A percentile compares a stretch with the other conserved stretches of the same genome.
These are phyloP conservation scores for Fusarium neocosmosporiellum DNA, from an alignment of 2,329 filamentous ascomycete species.

Conservation along the genomic window DNA sequence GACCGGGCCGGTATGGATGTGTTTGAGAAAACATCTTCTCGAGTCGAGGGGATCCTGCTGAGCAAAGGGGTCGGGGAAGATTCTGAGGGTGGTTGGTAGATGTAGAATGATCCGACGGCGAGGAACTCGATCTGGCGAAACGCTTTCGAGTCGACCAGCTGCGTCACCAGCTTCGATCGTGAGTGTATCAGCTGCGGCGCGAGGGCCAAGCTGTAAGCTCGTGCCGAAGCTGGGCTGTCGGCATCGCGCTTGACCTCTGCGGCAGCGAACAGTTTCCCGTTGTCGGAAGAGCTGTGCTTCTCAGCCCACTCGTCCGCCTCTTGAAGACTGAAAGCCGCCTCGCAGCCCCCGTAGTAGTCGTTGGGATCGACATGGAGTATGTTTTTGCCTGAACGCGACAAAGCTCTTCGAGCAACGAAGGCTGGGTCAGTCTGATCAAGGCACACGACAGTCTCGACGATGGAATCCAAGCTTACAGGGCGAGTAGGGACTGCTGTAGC, in stretches of 20 bases:
- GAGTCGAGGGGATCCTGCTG: slow-evolving; percentile 82
- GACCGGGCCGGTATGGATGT: slow-evolving; percentile 79
- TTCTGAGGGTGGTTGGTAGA: slow-evolving; percentile 63
- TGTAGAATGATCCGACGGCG: slow-evolving; percentile 92
- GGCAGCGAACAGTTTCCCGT: slow-evolving; percentile 42
- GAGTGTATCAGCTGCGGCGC: slow-evolving; percentile 90
- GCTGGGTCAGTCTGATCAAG: slow-evolving; percentile 49
- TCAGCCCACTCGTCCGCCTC: slow-evolving; percentile 82
- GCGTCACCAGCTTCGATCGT: slow-evolving; percentile 79
- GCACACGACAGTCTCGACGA: slow-evolving; percentile 39
- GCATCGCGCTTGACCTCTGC: slow-evolving; percentile 52
- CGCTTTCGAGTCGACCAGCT: slow-evolving; percentile 88
- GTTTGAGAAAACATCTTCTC: slow-evolving; percentile 91
- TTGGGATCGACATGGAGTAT: slow-evolving; percentile 91
- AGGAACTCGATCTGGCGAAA: slow-evolving; percentile 93
- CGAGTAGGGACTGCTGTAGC: slow-evolving; percentile 81
- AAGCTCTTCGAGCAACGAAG: slow-evolving; percentile 70
- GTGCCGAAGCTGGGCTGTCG: slow-evolving; percentile 67
- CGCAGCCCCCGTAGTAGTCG: slow-evolving; percentile 86
- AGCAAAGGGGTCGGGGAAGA: slow-evolving; percentile 55
- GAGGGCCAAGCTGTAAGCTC: slow-evolving; percentile 85
- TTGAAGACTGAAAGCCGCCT: slow-evolving; percentile 86
- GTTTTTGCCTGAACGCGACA: slow-evolving; percentile 92
- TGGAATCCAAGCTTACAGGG: slow-evolving; percentile 70
- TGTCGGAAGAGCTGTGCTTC: slow-evolving; percentile 42